Evolutionary conservation across 2,329 filamentous ascomycete genomes (phyloP), one percentile per base, ranked within the genome.

Genomic region (Talaromyces verruculosus): DNA sequence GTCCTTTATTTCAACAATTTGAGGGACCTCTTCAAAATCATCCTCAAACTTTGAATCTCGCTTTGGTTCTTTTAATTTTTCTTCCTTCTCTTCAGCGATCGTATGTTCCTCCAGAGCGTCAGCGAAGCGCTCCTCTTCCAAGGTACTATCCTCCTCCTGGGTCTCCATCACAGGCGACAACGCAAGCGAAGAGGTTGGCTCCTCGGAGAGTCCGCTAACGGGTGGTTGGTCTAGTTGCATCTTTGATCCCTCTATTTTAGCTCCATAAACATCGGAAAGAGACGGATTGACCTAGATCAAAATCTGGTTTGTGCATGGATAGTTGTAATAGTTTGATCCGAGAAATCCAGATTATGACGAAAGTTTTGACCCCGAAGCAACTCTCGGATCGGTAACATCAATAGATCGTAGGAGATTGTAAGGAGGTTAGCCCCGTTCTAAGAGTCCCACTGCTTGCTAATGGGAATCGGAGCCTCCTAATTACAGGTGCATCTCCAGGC

Each of bases 41-140:
- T 68, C 67, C 37, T 68, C 67, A n/a, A 68, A 58, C 22, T 68
- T 68, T 11, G 65, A 67, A 59, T 68, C 67, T 49, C 65, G 47
- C 57, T 67, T 68, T 1, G 37, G 39, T 35, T 65, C 58, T 4
- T 58, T 60, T 28, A 55, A 65, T 22, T 61, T 65, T 25, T 60
- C 55, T 17, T 63, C 58, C 15, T 53, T 47, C 8, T 62, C 41
- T 5, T 65, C 65, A 3, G 17, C 10, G 17, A 37, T 62, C 22
- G 57, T 47, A 25, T 55, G 53, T 39, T 62, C 65, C 37, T 67
- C 65, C 22, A 66, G 59, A 19, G 65, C 67, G 28, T 68, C 65
- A 22, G 65, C 65, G 10, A 65, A 63, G 37, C 64, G 58, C 22
- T 64, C 67, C 11, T 67, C 65, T 39, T 67, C 65, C 13, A 64